Percentiles rank a stretch among this genome's conserved stretches.
Conservation (phyloP, 2,329 filamentous ascomycete genomes). For the Cryphonectria naterciae region DNA sequence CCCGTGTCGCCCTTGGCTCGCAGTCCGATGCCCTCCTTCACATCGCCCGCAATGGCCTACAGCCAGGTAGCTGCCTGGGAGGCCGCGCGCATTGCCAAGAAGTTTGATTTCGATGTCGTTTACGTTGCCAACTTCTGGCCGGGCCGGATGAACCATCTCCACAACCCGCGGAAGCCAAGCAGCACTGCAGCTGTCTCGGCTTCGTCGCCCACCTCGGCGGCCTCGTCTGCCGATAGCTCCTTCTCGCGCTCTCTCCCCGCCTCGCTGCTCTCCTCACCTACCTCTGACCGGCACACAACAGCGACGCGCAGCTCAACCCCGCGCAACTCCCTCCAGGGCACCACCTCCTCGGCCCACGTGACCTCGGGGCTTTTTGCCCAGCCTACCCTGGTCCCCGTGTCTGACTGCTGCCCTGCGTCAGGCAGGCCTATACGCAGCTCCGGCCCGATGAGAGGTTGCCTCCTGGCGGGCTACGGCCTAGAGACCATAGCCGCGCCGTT, state of each 20-base stretch:
- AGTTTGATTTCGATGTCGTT: conserved; percentile 61
- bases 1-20: conserved; percentile 37
- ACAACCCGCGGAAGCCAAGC: conserved; percentile 26
- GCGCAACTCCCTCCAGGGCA: conserved; percentile 24
- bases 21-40: conserved; percentile 19
- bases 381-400: conserved; percentile 16
- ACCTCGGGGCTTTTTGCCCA: conserved; percentile 1
- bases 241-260: conserved; percentile 16
- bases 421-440: conserved; percentile 27
- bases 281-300: conserved; percentile 17
- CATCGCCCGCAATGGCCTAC: conserved; percentile 50
- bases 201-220: conserved; percentile 8
- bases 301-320: conserved; percentile 24
- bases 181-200: not conserved
- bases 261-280: conserved; percentile 23
- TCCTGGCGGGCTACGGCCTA: conserved; percentile 60
- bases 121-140: conserved; percentile 65
- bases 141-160: conserved; percentile 34
- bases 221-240: conserved; percentile 23
- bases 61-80: conserved; percentile 56
- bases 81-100: conserved; percentile 58
- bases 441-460: conserved; percentile 48
- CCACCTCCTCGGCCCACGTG: conserved; percentile 9
- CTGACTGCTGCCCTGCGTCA: conserved; percentile 30
- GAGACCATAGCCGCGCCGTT: conserved; percentile 56